Evolutionary conservation across 441 rosid genomes (phyloP).

Genomic region (Cnidoscolus chayamansa): DNA sequence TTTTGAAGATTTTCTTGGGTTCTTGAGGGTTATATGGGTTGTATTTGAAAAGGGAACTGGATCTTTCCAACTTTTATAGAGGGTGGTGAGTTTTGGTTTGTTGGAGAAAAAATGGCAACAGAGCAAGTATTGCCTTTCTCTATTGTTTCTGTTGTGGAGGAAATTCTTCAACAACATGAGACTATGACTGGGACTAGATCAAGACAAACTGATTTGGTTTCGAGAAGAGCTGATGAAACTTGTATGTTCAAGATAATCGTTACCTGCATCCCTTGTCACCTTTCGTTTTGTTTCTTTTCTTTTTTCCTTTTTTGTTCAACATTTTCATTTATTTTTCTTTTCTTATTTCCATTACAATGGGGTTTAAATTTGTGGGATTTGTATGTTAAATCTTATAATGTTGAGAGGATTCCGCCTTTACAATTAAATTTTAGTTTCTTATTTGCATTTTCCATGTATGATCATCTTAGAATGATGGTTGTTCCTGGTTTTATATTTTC

Average conservation of each 20-base stretch:
- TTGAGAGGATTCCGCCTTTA: neutral
- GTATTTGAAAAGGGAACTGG: conserved; percentile 10
- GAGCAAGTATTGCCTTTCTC: conserved; percentile 50
- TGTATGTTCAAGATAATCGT: conserved; percentile 44
- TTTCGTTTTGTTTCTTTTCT: conserved; percentile 10
- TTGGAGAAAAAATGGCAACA: conserved; percentile 40
- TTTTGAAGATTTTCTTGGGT: conserved; percentile 1
- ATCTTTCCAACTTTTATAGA: neutral
- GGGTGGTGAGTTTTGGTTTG: neutral
- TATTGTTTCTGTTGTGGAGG: conserved; percentile 72
- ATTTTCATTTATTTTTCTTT: neutral
- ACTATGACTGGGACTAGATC: conserved; percentile 22
- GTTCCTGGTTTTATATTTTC: too few relatives aligned
- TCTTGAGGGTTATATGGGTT: conserved; percentile 9
- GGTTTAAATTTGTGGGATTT: neutral
- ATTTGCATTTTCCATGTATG: neutral
- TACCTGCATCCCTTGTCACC: neutral
- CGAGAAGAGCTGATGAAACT: conserved; percentile 61
- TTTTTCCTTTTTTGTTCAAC: neutral
- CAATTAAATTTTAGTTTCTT: neutral
- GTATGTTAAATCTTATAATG: neutral
- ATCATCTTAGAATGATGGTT: neutral
- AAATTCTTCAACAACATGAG: conserved; percentile 67
- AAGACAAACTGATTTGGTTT: conserved; percentile 40
- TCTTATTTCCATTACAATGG: neutral